Percentiles rank a stretch among this genome's conserved stretches.
Evolutionary conservation across 345 rosid species (phyloP).

Genomic region (Psidium friedrichsthalianum): DNA sequence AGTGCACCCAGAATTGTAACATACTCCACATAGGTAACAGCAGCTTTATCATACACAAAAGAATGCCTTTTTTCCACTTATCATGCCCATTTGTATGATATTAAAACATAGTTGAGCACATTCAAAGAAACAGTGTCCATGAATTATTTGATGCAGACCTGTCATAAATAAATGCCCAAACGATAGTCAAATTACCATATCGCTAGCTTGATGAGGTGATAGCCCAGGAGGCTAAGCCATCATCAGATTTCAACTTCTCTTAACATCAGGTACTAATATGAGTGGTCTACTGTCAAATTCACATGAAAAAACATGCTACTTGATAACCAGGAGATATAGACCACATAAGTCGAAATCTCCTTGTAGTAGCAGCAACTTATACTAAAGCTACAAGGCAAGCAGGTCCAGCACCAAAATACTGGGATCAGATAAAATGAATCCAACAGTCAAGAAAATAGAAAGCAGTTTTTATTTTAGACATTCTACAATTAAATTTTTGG

Average conservation of each 20-base stretch:
- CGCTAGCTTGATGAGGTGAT: neutral
- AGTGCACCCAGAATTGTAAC: neutral
- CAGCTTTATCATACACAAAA: neutral
- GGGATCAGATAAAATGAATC: neutral
- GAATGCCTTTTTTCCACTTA: neutral
- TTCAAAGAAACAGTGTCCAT: neutral
- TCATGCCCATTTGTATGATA: neutral
- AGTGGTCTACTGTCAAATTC: neutral
- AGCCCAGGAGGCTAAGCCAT: neutral
- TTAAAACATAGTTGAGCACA: neutral
- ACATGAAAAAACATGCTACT: neutral
- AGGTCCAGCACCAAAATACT: neutral
- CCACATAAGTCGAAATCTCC: neutral
- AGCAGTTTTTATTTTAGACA: neutral
- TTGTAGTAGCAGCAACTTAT: neutral
- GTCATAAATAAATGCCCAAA: neutral
- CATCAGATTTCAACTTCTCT: neutral
- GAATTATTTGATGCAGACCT: neutral
- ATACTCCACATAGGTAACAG: neutral
- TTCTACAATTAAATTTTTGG: neutral
- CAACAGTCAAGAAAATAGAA: neutral
- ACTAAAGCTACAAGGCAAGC: neutral
- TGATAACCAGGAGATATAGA: neutral
- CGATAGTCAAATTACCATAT: neutral
- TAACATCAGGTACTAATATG: neutral